These are phyloP conservation scores for Chlamydomonas sphaeroides DNA, from an alignment of 139 green algal genomes.

Conservation along the genomic window DNA sequence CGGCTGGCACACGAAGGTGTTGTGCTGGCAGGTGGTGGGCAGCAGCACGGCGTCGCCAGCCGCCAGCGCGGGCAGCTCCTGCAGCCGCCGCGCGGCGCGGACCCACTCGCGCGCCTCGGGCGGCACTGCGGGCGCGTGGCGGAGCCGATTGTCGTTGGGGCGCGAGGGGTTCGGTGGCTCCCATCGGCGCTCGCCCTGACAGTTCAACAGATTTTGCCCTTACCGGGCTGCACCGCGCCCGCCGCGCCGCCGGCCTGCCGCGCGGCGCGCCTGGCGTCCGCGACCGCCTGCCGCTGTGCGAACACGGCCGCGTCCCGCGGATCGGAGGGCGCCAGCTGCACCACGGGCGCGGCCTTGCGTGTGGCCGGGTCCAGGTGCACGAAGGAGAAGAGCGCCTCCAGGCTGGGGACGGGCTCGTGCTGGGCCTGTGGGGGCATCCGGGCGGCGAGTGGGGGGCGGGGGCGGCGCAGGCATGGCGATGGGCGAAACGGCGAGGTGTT, in stretches of 20 bases:
- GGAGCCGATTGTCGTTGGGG: too few species aligned
- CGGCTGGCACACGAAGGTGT: conserved; percentile 84
- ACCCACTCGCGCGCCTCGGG: conserved; percentile 26
- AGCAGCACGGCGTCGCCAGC: conserved; percentile 58
- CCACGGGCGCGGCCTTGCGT: conserved; percentile 44
- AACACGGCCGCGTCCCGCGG: conserved; percentile 50
- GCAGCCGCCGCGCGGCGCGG: conserved; percentile 17
- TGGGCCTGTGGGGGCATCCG: too few species aligned
- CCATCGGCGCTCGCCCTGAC: too few species aligned
- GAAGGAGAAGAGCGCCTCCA: conserved; percentile 81
- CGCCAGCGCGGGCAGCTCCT: conserved; percentile 69
- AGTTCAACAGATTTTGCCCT: too few species aligned
- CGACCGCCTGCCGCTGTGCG: conserved; percentile 57
- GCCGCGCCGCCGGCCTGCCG: conserved; percentile 30
- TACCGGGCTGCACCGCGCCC: not conserved
- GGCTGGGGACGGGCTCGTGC: conserved; percentile 40
- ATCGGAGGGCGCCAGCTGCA: conserved; percentile 42
- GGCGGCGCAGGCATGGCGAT: too few species aligned
- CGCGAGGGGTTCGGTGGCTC: too few species aligned
- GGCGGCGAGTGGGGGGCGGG: too few species aligned
- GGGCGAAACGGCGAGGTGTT: too few species aligned
- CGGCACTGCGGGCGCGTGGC: not conserved
- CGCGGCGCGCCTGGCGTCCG: conserved; percentile 56
- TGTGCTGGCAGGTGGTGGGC: conserved; percentile 65
- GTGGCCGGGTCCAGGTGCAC: conserved; percentile 71